Conservation (phyloP, 257 asterid genomes). For the Nemophila menziesii region DNA sequence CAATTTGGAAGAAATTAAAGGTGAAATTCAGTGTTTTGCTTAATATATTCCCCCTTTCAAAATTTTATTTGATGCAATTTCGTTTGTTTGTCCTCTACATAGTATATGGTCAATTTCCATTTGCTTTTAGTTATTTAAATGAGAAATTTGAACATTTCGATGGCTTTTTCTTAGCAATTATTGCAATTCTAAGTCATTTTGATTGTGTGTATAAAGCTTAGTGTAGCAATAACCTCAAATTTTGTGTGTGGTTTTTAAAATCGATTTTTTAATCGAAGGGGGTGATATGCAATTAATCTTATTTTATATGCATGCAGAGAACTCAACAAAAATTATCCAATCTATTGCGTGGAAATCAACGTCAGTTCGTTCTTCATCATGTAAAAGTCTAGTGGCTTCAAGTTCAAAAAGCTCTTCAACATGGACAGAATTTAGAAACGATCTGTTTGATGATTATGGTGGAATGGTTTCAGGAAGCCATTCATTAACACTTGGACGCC, state of each 20-base stretch:
- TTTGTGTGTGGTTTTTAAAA: not conserved
- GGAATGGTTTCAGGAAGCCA: conserved; percentile 93
- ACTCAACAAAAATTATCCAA: conserved; percentile 62
- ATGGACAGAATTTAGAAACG: conserved; percentile 72
- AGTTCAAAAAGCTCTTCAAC: conserved; percentile 57
- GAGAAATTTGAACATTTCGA: not conserved
- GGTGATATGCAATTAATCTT: no score
- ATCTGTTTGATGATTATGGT: conserved; percentile 64
- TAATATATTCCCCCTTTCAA: not conserved
- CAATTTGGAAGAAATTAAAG: conserved; percentile 76
- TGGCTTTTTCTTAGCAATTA: not conserved
- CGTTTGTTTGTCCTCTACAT: not conserved
- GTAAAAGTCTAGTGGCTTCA: conserved; percentile 70
- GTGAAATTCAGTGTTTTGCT: conserved; percentile 17
- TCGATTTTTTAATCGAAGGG: no score
- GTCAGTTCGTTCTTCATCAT: conserved; percentile 43
- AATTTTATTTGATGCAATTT: not conserved
- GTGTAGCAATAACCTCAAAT: no score
- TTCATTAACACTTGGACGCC: conserved; percentile 68
- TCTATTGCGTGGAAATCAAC: conserved; percentile 52
- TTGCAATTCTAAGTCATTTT: not conserved
- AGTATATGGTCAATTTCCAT: no score
- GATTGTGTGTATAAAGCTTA: no score
- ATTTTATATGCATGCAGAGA: conserved; percentile 39
- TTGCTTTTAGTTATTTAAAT: not conserved